Evolutionary conservation across 306 rosid species (phyloP), one percentile per base, ranked within the genome.

Genomic region (Casuarina cunninghamiana): DNA sequence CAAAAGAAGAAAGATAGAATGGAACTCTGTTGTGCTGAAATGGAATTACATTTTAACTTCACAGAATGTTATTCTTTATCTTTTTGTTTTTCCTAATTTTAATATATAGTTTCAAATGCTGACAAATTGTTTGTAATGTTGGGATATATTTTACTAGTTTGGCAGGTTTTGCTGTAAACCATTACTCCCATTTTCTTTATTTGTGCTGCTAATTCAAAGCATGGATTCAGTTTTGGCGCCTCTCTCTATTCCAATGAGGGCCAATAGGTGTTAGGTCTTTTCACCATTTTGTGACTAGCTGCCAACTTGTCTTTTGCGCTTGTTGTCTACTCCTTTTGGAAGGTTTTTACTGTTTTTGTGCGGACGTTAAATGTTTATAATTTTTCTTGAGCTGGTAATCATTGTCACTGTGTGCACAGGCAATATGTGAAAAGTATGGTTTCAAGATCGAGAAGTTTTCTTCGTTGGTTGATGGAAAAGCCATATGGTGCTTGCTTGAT

Each of bases 401-500:
- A 48, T 74, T 69, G 2, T 58, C 1, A 39, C 61, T 79, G 6
- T 16, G 16, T 46, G 76, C 87, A 71, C 85, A 94, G 98, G 97
- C 89, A 76, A 93, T 94, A 51, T 90, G 97, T 82, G 84, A 82
- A 74, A 87, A 74, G 35, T 94, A 94, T 86, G 86, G 80, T 72
- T 89, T 90, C 77, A 79, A 73, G 80, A 61, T 90, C 10, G 88
- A 84, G 81, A 84, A 60, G 60, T 89, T 90, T 73, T 81, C 88
- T 39, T 89, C 95, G 45, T 84, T 94, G 81, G 90, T 89, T 44
- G 97, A 92, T 84, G 98, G 98, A 87, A 94, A 92, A 88, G 97
- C 96, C 48, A 86, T 94, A 80, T 94, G 98, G 97, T 94, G 98
- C 89, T 76, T 94, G 79, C 98, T 94, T 72, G 97, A 94, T 77